phyloP scores from a whole-genome alignment of 2,329 filamentous ascomycete genomes.

The Nectriaceae sp. region DNA sequence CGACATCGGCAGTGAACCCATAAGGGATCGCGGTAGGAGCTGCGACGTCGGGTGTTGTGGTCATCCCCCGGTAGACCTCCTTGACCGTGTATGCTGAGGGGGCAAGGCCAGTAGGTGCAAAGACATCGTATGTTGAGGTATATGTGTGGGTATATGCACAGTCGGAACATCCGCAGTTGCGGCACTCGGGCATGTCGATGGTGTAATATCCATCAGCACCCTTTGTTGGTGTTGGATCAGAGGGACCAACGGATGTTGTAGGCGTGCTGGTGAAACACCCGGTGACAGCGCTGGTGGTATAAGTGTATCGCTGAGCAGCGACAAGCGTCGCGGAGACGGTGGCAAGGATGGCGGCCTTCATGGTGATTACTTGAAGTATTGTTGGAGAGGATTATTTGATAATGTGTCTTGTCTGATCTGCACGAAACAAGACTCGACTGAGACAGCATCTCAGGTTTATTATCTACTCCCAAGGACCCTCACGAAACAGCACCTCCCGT shows the following conservation, averaged over 20 bases:
- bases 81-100: conserved; percentile 23
- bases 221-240: conserved; percentile 18
- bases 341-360: conserved; percentile 17
- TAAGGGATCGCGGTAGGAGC: conserved; percentile 22
- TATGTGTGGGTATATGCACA: conserved; percentile 26
- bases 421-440: conserved; percentile 6
- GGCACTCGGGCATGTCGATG: conserved; percentile 26
- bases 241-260: conserved; percentile 19
- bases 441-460: conserved; percentile 19
- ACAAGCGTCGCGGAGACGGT: conserved; percentile 11
- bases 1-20: conserved; percentile 21
- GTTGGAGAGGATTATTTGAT: not conserved
- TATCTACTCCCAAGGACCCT: conserved; percentile 1
- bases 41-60: conserved; percentile 17
- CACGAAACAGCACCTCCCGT: not conserved
- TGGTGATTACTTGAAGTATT: conserved; percentile 7
- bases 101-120: conserved; percentile 18
- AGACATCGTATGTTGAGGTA: conserved; percentile 26
- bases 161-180: conserved; percentile 21
- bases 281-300: conserved; percentile 25
- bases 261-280: conserved; percentile 27
- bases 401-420: no score
- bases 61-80: conserved; percentile 30
- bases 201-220: conserved; percentile 23
- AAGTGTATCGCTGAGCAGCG: conserved; percentile 25